Evolutionary conservation across 805 yeast genomes (phyloP).

Genomic region (Sugiyamaella mastotermitis): DNA sequence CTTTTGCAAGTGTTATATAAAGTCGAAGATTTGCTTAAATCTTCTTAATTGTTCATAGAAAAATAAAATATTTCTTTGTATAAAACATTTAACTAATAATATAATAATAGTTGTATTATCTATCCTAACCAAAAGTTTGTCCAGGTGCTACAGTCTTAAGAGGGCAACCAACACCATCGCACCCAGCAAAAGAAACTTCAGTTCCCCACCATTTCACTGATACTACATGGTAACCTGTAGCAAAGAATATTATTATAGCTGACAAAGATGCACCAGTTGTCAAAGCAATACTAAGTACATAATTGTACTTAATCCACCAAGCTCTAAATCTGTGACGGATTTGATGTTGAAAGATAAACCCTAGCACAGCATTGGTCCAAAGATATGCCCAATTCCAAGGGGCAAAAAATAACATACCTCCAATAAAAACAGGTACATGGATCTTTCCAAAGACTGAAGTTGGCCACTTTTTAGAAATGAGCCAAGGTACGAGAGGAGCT

Average conservation of each 20-base stretch:
- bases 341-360: slow-evolving; percentile 40
- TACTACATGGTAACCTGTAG: slow-evolving; percentile 40
- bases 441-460: slow-evolving; percentile 26
- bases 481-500: slow-evolving; percentile 12
- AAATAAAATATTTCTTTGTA: too few relatives aligned
- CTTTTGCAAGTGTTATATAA: slow-evolving; percentile 12
- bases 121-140: too few relatives aligned
- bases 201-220: slow-evolving; percentile 59
- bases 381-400: slow-evolving; percentile 39
- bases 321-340: slow-evolving; percentile 42
- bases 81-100: too few relatives aligned
- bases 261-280: slow-evolving; percentile 60
- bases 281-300: slow-evolving; percentile 50
- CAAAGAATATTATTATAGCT: slow-evolving; percentile 52
- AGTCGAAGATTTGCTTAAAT: too few relatives aligned
- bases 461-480: slow-evolving; percentile 13
- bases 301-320: slow-evolving; percentile 52
- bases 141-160: too few relatives aligned
- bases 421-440: slow-evolving; percentile 40
- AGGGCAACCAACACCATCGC: background rate
- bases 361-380: slow-evolving; percentile 36
- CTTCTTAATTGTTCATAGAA: too few relatives aligned
- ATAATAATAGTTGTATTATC: too few relatives aligned
- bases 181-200: slow-evolving; percentile 1
- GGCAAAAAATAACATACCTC: slow-evolving; percentile 35